Conservation (phyloP, 805 yeast genomes). For the Cyberlindnera maclurae region DNA sequence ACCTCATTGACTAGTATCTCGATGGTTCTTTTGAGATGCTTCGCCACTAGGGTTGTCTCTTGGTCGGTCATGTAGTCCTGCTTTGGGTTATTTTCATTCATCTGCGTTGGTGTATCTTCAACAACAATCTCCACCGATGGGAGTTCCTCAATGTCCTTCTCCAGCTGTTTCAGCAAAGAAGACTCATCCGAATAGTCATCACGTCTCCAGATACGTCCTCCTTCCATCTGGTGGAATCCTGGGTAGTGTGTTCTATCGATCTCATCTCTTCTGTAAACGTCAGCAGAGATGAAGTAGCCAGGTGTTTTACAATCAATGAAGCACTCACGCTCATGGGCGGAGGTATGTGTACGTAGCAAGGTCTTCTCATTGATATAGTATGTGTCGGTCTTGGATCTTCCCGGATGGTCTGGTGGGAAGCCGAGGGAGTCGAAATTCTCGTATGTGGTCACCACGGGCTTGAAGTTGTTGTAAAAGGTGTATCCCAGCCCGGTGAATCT, state of each 20-base stretch:
- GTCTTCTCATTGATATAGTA: slow-evolving; percentile 74
- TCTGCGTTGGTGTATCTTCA: slow-evolving; percentile 61
- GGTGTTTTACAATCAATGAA: slow-evolving; percentile 61
- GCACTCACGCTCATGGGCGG: slow-evolving; percentile 92
- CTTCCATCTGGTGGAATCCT: slow-evolving; percentile 96
- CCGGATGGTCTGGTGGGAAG: slow-evolving; percentile 88
- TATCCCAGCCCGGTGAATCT: slow-evolving; percentile 62
- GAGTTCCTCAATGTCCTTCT: slow-evolving; percentile 53
- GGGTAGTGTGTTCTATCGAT: slow-evolving; percentile 96
- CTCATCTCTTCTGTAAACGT: slow-evolving; percentile 92
- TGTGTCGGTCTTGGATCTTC: slow-evolving; percentile 87
- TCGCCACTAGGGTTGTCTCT: slow-evolving; percentile 63
- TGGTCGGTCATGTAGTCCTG: slow-evolving; percentile 66
- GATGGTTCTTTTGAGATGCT: slow-evolving; percentile 78
- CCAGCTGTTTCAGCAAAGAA: slow-evolving; percentile 37
- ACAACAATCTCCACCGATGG: slow-evolving; percentile 68
- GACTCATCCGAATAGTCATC: slow-evolving; percentile 25
- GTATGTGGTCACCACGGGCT: slow-evolving; percentile 73
- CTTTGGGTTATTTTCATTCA: slow-evolving; percentile 63
- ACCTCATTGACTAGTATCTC: slow-evolving; percentile 80
- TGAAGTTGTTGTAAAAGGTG: slow-evolving; percentile 72
- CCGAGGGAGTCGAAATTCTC: slow-evolving; percentile 92
- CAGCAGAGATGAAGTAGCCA: slow-evolving; percentile 90
- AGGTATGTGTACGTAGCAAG: slow-evolving; percentile 86
- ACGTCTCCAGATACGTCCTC: slow-evolving; percentile 80